Evolutionary conservation across 2,329 filamentous ascomycete genomes (phyloP), one percentile per base, ranked within the genome.

Genomic region (Penicillium carneum): DNA sequence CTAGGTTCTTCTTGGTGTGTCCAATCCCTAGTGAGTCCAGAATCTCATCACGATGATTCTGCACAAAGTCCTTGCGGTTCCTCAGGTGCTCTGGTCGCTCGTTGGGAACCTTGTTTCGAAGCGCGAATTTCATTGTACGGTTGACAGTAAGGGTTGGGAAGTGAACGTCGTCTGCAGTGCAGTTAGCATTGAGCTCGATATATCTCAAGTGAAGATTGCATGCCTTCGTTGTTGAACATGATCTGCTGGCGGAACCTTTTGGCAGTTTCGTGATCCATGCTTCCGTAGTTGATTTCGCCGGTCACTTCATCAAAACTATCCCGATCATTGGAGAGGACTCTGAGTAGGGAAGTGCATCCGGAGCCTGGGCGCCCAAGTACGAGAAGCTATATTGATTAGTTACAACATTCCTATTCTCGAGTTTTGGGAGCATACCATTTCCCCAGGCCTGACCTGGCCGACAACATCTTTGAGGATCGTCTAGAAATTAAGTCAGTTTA

Each of bases 111-210:
- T 76, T 76, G 54, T 75, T 87, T 36, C 86, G 84, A 1, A 90
- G 82, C 0, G 90, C 90, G 68, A 93, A 93, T 59, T 87, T 84
- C 16, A 93, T 82, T 0, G 90, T 93, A 59, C 91, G 84, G 1
- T 89, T 88, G 4, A 93, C 89, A 0, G 88, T 92, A 20, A 93
- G 79, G 4, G 90, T 88, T 0, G 90, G 88, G 64, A 92, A 93
- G 70, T 92, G 90, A 23, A 88, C 81, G 71, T 92, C 89, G 20
- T 88, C 86, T 71, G 23, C 16, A 11, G 3, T 26, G 9, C 3
- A 12, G 29, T 53, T 11, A 57, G 36, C 4, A 6, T 14, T 34
- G 11, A n/a, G 10, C 10, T 14, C 4, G 10, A 12, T 1, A 12
- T 12, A 29, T 26, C 0, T 3, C 12, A 34, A 31, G n/a, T 11